These are phyloP conservation scores for Coffea humblotiana DNA, from an alignment of 305 asterid genomes.

Conservation along the genomic window DNA sequence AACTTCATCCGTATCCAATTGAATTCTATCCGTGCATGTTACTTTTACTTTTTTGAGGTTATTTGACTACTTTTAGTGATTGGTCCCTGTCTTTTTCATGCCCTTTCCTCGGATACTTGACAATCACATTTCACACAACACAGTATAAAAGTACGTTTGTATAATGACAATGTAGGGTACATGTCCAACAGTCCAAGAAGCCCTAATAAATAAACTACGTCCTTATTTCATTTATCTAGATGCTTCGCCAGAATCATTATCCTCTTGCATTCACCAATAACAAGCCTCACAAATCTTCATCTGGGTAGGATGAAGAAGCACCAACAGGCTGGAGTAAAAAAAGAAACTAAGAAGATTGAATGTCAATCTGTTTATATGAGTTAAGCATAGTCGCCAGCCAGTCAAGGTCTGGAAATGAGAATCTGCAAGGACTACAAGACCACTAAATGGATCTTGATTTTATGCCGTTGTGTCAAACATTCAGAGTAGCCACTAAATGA, in stretches of 20 bases:
- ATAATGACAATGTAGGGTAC: neutral
- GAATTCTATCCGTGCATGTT: neutral
- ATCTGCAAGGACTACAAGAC: neutral
- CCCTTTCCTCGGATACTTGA: neutral
- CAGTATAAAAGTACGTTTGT: neutral
- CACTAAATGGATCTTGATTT: neutral
- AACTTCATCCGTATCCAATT: neutral
- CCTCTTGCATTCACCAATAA: neutral
- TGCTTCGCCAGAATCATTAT: neutral
- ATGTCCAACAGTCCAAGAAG: neutral
- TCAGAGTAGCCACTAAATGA: neutral
- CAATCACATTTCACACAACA: neutral
- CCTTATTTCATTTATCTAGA: neutral
- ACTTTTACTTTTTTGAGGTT: neutral
- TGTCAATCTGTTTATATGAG: neutral
- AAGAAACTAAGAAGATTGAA: neutral
- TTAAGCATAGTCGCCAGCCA: neutral
- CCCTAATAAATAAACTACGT: neutral
- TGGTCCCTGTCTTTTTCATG: neutral
- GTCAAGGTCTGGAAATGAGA: neutral
- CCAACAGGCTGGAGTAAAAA: neutral
- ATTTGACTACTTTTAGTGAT: constrained; percentile 3
- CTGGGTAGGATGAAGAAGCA: neutral
- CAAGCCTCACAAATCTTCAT: neutral
- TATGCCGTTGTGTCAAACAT: neutral